phyloP scores from a whole-genome alignment of 257 asterid species.

The Lantana camara region DNA sequence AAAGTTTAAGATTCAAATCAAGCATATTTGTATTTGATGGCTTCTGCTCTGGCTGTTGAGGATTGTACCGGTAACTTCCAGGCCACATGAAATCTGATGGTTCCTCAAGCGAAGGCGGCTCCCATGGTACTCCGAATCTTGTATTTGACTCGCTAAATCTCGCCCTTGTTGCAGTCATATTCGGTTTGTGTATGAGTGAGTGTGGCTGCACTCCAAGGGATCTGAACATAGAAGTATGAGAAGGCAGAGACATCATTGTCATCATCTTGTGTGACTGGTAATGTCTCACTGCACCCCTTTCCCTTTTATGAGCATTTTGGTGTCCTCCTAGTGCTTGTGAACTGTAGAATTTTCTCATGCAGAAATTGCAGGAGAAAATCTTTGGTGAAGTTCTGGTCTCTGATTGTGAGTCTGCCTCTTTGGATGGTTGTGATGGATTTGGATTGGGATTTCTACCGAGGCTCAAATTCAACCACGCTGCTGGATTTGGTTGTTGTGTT shows the following conservation, averaged over 20 bases:
- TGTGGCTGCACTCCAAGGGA: conserved; percentile 60
- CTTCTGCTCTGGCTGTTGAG: conserved; percentile 35
- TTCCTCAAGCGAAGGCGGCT: conserved; percentile 26
- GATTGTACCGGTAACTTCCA: conserved; percentile 54
- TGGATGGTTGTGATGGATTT: conserved; percentile 23
- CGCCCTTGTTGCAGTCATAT: conserved; percentile 22
- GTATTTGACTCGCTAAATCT: conserved; percentile 37
- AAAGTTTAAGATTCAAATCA: conserved; percentile 79
- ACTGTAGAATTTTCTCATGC: conserved; percentile 70
- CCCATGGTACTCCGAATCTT: conserved; percentile 34
- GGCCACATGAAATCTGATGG: conserved; percentile 54
- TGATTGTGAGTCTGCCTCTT: conserved; percentile 28
- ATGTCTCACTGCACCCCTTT: conserved; percentile 58
- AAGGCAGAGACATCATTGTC: conserved; percentile 34
- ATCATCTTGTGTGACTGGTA: conserved; percentile 48
- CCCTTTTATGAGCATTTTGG: conserved; percentile 86
- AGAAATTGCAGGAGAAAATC: conserved; percentile 72
- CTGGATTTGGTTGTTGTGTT: conserved; percentile 21
- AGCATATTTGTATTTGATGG: conserved; percentile 36
- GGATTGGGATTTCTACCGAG: conserved; percentile 27
- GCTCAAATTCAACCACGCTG: conserved; percentile 56
- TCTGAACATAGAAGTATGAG: conserved; percentile 40
- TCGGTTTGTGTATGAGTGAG: conserved; percentile 48
- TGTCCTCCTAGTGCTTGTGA: conserved; percentile 89
- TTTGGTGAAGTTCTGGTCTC: conserved; percentile 32